Evolutionary conservation across 257 asterid genomes (phyloP).

Genomic region (Ilex aquifolium): DNA sequence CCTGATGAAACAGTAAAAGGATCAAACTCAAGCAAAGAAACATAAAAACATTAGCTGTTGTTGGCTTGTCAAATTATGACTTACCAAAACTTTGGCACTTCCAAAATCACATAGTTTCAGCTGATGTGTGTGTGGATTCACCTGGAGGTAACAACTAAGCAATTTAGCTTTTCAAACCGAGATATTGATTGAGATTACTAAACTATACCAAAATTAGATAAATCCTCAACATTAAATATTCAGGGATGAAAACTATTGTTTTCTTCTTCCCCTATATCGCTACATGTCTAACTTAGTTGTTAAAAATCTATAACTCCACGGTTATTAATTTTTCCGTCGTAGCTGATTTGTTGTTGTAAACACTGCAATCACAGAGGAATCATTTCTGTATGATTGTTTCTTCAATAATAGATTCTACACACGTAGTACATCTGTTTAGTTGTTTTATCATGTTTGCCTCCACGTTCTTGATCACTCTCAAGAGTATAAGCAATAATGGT

Average conservation of each 20-base stretch:
- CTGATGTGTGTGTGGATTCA: constrained; percentile 96
- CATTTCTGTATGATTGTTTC: too few relatives aligned
- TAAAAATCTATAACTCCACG: too few relatives aligned
- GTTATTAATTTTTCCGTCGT: too few relatives aligned
- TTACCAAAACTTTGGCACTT: constrained; percentile 97
- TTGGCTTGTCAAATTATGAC: constrained; percentile 16
- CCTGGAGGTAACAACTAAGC: constrained; percentile 45
- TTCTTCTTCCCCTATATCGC: background rate
- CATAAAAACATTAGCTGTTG: constrained; percentile 2
- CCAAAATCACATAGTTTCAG: constrained; percentile 94
- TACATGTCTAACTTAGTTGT: background rate
- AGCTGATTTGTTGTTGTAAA: too few relatives aligned
- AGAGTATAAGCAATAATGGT: too few relatives aligned
- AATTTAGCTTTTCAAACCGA: constrained; percentile 22
- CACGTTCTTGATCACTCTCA: too few relatives aligned
- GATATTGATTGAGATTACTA: constrained; percentile 6
- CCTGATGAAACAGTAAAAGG: constrained; percentile 43
- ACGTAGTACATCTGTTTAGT: too few relatives aligned
- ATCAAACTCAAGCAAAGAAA: constrained; percentile 21
- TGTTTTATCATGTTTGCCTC: too few relatives aligned
- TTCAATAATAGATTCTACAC: too few relatives aligned
- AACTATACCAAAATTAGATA: background rate
- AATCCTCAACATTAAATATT: too few relatives aligned
- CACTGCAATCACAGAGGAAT: too few relatives aligned
- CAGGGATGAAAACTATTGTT: background rate